These are phyloP conservation scores for Bothriochloa decipiens DNA, from an alignment of 176 grass and related monocot genomes.

Conservation along the genomic window DNA sequence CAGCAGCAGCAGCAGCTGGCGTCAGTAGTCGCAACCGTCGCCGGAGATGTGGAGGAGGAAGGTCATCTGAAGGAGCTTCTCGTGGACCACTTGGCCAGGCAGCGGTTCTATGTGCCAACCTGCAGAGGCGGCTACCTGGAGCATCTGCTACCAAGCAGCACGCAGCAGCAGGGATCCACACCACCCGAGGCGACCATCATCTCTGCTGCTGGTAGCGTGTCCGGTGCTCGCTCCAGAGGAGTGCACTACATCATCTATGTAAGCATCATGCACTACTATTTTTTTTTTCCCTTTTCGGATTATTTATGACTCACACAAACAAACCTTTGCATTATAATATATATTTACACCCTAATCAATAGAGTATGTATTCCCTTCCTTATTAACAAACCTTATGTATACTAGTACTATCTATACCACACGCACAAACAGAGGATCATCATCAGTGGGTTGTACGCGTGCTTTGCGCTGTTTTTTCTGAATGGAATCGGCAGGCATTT, in stretches of 20 bases:
- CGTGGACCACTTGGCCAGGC: slow-evolving; percentile 40
- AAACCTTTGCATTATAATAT: too few relatives aligned
- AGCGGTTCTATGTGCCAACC: slow-evolving; percentile 46
- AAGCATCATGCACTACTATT: slow-evolving; percentile 10
- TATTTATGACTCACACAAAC: too few relatives aligned
- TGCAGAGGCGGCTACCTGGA: slow-evolving; percentile 35
- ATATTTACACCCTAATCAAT: too few relatives aligned
- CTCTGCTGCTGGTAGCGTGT: background rate
- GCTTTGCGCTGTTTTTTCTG: background rate
- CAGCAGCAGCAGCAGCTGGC: background rate
- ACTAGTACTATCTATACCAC: too few relatives aligned
- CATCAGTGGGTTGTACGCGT: too few relatives aligned
- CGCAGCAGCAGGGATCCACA: background rate
- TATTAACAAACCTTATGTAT: too few relatives aligned
- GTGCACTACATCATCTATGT: slow-evolving; percentile 71
- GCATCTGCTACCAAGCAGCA: background rate
- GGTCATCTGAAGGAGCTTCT: slow-evolving; percentile 10
- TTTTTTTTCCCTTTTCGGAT: background rate
- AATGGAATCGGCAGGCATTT: slow-evolving; percentile 45
- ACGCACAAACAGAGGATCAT: too few relatives aligned
- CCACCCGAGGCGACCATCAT: background rate
- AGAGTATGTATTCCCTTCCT: too few relatives aligned
- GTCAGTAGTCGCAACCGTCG: background rate
- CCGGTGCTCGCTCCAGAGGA: slow-evolving; percentile 50
- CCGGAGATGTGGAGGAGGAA: background rate